Base-by-base conservation (phyloP, 345 rosid species). In the Alliaria petiolata region DNA sequence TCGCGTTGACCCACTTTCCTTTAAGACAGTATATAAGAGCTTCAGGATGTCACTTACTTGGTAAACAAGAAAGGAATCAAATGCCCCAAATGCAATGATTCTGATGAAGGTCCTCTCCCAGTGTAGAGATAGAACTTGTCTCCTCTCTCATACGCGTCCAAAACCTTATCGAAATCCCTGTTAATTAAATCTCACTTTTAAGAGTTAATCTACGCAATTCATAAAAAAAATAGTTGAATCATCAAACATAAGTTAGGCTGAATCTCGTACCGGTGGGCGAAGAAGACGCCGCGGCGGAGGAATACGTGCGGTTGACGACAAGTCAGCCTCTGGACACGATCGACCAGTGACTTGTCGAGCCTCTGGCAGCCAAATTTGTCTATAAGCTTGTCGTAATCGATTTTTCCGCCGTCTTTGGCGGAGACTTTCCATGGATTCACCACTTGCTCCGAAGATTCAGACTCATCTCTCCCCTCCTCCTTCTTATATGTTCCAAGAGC, bases 401-500 rank as follows among this genome's bases (percentile, higher is more conserved):
- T 88, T 76, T 85, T 88, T 0, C 86, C 84, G 22, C 86, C 89
- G 9, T 80, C 83, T 62, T 82, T 79, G 13, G 85, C 88, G 1
- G 93, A 69, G 0, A 93, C 96, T 66, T 88, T 90, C 97, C 98
- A 93, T 61, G 97, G 98, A 76, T 84, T 93, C 78, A 93, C 96
- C 26, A 85, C 87, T 39, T 83, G 87, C 55, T 82, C 84, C 50
- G 55, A 81, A n/a, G 66, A 75, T 16, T 45, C 78, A 3, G 17
- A 12, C 2, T 22, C 2, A 22, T 60, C 80, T 65, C 30, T 76
- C 14, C 52, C 76, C 5, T 28, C 5, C 31, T 28, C n/a, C n/a
- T n/a, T n/a, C n/a, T n/a, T n/a, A n/a, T n/a, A n/a, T n/a, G n/a
- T n/a, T n/a, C n/a, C n/a, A n/a, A n/a, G n/a, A n/a, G n/a, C n/a